phyloP scores from a whole-genome alignment of 306 rosid genomes.

The Geum urbanum region DNA sequence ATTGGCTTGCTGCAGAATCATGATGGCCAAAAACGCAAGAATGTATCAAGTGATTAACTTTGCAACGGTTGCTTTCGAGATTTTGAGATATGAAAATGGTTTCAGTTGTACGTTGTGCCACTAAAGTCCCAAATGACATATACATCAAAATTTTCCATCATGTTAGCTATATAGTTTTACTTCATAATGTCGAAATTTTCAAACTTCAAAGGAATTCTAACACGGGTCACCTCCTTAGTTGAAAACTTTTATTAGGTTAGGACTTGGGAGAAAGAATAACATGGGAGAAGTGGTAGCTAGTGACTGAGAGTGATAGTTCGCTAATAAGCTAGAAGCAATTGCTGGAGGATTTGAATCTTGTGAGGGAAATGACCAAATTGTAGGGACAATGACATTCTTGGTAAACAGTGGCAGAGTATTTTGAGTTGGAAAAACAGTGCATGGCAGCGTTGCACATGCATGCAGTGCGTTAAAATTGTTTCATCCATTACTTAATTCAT shows the following conservation, averaged over 20 bases:
- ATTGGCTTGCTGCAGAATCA: conserved; percentile 14
- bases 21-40: neutral
- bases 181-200: neutral
- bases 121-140: conserved; percentile 22
- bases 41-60: neutral
- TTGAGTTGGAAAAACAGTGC: too few relatives aligned
- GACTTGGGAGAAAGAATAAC: neutral
- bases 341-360: conserved; percentile 11
- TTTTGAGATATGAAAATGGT: conserved; percentile 10
- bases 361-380: conserved; percentile 3
- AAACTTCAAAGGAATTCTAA: neutral
- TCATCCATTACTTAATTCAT: neutral
- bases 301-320: neutral
- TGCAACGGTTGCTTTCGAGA: conserved; percentile 17
- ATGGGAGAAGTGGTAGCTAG: neutral
- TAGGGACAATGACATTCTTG: neutral
- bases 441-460: neutral
- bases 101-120: conserved; percentile 14
- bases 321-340: neutral
- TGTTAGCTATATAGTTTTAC: conserved; percentile 2
- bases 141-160: conserved; percentile 8
- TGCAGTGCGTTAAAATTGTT: neutral
- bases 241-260: neutral
- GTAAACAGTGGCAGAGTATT: neutral
- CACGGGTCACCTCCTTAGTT: neutral